A percentile compares a stretch with the other conserved stretches of the same genome.
Evolutionary conservation across 2,329 filamentous ascomycete species (phyloP).

Genomic region (Berkeleyomyces basicola): DNA sequence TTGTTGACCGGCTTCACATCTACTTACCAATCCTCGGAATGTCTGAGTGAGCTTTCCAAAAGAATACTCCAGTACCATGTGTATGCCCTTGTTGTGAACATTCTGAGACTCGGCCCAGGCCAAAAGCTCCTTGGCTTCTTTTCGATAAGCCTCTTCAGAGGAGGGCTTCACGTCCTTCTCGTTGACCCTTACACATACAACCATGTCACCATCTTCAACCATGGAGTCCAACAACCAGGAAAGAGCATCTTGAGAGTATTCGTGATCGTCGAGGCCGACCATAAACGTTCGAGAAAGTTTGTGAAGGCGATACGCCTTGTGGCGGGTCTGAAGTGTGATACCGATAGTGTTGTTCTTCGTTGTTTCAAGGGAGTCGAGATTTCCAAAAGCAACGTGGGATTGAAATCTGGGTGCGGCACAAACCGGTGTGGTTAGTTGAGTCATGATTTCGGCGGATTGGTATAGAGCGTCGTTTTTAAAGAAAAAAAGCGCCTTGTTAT

Average conservation of each 20-base stretch:
- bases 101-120: constrained; percentile 67
- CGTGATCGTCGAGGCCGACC: constrained; percentile 78
- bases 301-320: constrained; percentile 68
- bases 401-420: constrained; percentile 30
- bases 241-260: constrained; percentile 81
- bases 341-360: constrained; percentile 46
- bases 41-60: constrained; percentile 81
- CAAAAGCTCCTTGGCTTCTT: constrained; percentile 60
- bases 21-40: constrained; percentile 69
- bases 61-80: constrained; percentile 70
- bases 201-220: constrained; percentile 84
- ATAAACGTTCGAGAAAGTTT: constrained; percentile 76
- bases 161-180: constrained; percentile 61
- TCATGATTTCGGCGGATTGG: constrained; percentile 1
- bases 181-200: constrained; percentile 76
- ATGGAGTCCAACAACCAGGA: constrained; percentile 87
- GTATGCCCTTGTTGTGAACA: constrained; percentile 61
- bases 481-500: background rate
- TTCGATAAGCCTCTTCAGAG: constrained; percentile 54
- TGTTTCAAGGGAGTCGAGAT: constrained; percentile 38
- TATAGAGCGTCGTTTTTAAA: background rate
- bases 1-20: background rate
- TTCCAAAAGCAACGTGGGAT: constrained; percentile 44
- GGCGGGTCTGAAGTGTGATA: constrained; percentile 69
- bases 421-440: constrained; percentile 7